A percentile compares a stretch with the other conserved stretches of the same genome.
Evolutionary conservation across 768 basidiomycete species (phyloP).

Genomic region (Panaeolus cyanescens): DNA sequence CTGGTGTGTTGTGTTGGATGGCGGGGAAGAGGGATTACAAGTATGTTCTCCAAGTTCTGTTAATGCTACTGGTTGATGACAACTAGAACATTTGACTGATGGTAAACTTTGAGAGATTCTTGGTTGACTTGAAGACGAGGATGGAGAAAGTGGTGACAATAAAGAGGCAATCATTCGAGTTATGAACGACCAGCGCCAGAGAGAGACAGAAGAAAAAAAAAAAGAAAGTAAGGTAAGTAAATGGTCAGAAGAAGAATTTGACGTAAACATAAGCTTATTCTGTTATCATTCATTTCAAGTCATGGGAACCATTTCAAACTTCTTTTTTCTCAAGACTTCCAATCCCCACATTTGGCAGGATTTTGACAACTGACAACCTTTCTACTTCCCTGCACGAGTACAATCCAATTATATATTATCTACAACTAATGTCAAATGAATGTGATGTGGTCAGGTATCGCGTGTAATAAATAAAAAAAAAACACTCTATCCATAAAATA

Average conservation of each 20-base stretch:
- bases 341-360: too few species aligned
- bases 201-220: background rate
- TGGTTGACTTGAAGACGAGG: conserved; percentile 13
- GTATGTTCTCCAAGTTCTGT: conserved; percentile 76
- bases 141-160: conserved; percentile 24
- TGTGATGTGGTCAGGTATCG: too few species aligned
- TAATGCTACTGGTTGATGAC: conserved; percentile 69
- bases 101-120: conserved; percentile 80
- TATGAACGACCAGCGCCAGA: conserved; percentile 2
- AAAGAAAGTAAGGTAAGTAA: background rate
- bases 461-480: too few species aligned
- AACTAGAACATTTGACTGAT: conserved; percentile 83
- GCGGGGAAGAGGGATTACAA: conserved; percentile 56
- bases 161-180: conserved; percentile 21
- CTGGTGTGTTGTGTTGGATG: conserved; percentile 26
- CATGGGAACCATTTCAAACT: background rate
- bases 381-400: too few species aligned
- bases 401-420: too few species aligned
- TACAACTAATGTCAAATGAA: too few species aligned
- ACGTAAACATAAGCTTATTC: background rate
- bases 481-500: background rate
- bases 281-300: background rate
- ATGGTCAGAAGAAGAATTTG: background rate
- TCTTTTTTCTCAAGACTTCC: too few species aligned
- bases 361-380: too few species aligned